Evolutionary conservation across 768 basidiomycete genomes (phyloP).

Genomic region (Clathrus columnatus): DNA sequence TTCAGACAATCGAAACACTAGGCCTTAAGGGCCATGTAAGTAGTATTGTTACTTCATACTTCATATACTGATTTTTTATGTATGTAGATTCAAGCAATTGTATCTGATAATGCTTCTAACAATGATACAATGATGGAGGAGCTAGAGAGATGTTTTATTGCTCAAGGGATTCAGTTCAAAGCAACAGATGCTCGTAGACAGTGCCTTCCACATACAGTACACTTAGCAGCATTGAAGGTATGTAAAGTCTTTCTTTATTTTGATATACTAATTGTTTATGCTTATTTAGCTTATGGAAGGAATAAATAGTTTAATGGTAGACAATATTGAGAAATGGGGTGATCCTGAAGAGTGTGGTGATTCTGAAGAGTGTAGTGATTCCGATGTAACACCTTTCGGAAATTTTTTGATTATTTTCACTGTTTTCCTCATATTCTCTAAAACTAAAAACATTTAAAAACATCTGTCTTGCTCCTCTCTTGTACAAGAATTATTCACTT

Average conservation of each 20-base stretch:
- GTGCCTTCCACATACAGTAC: conserved; percentile 32
- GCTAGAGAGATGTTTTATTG: conserved; percentile 15
- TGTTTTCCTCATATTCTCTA: no score
- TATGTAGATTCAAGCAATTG: conserved; percentile 22
- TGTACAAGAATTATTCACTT: no score
- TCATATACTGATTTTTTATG: no score
- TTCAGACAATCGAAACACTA: background rate
- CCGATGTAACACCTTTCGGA: no score
- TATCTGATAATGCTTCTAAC: conserved; percentile 30
- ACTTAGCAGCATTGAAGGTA: conserved; percentile 29
- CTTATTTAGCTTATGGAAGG: conserved; percentile 1
- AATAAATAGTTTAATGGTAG: background rate
- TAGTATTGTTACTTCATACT: no score
- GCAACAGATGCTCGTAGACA: conserved; percentile 19
- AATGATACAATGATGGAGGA: conserved; percentile 27
- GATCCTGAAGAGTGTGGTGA: no score
- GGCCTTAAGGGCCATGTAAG: background rate
- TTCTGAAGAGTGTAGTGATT: no score
- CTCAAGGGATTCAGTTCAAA: conserved; percentile 19
- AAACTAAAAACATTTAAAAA: no score
- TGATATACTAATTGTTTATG: background rate
- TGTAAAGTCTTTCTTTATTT: background rate
- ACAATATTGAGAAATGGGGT: no score
- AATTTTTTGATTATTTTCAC: no score
- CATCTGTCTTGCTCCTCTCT: no score